phyloP scores from a whole-genome alignment of 352 stramenopile genomes.

The Aphanomyces stellatus region DNA sequence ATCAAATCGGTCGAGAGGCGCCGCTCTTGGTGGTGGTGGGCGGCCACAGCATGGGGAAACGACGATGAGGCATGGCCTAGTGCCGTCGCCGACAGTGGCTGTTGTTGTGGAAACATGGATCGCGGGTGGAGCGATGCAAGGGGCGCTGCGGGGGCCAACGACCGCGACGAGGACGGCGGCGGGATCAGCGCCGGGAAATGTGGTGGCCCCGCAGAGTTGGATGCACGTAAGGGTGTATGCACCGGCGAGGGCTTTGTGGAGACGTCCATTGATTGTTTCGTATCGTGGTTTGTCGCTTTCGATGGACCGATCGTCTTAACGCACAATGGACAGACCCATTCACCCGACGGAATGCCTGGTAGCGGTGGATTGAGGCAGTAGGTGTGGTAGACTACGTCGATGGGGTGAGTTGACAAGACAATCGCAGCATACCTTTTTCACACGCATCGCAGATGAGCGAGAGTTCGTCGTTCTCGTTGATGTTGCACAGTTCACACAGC shows the following conservation, averaged over 20 bases:
- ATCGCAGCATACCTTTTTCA: slow-evolving; percentile 6
- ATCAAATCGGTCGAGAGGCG: background rate
- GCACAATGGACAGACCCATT: slow-evolving; percentile 15
- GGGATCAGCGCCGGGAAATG: background rate
- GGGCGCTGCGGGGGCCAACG: background rate
- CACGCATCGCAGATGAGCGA: slow-evolving; percentile 12
- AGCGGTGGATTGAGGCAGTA: slow-evolving; percentile 14
- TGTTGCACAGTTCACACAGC: slow-evolving; percentile 7
- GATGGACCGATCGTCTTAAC: background rate
- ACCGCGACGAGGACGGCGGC: background rate
- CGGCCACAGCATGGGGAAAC: background rate
- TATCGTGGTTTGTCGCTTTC: background rate
- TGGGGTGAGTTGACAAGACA: background rate
- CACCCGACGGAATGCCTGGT: background rate
- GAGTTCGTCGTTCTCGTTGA: slow-evolving; percentile 19
- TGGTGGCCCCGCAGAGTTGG: no score
- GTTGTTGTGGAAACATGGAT: background rate
- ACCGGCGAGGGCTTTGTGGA: background rate
- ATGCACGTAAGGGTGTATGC: no score
- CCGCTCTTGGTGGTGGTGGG: background rate
- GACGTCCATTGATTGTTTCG: background rate
- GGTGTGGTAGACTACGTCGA: slow-evolving; percentile 11
- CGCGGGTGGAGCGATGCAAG: background rate
- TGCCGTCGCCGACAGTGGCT: background rate
- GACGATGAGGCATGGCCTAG: background rate